phyloP scores from a whole-genome alignment of 129 eudicot species.

The Pseudognaphalium luteoalbum region DNA sequence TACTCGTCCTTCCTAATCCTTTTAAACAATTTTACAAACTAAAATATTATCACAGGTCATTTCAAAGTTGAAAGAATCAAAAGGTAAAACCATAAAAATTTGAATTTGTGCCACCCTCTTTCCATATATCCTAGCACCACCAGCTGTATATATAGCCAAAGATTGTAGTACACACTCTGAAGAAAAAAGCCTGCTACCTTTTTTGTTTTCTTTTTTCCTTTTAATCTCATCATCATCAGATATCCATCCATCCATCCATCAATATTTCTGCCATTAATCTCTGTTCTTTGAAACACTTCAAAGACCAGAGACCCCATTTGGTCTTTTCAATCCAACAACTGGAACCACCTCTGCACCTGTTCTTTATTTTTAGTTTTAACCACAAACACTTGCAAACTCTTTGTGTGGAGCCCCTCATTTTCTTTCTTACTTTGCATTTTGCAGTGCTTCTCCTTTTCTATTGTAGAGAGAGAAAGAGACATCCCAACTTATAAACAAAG shows the following conservation, averaged over 20 bases:
- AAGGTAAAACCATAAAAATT: slow-evolving; percentile 15
- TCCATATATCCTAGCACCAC: slow-evolving; percentile 28
- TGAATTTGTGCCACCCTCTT: slow-evolving; percentile 38
- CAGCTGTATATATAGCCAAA: slow-evolving; percentile 49
- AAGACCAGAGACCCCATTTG: slow-evolving; percentile 22
- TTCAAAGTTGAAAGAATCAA: neutral
- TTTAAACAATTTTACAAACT: too few relatives aligned
- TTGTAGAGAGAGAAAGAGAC: slow-evolving; percentile 27
- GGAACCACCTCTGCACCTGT: slow-evolving; percentile 8
- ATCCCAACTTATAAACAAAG: slow-evolving; percentile 12
- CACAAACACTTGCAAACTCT: slow-evolving; percentile 19
- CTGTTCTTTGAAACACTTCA: slow-evolving; percentile 27
- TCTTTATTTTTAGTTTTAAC: slow-evolving; percentile 18
- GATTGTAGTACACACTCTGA: slow-evolving; percentile 36
- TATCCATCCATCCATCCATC: neutral
- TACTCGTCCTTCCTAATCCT: too few relatives aligned
- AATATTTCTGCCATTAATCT: slow-evolving; percentile 28
- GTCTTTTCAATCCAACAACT: slow-evolving; percentile 29
- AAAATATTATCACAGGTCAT: too few relatives aligned
- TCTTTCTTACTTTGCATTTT: slow-evolving; percentile 9
- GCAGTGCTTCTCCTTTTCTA: slow-evolving; percentile 18
- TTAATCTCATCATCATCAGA: neutral
- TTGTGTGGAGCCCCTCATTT: slow-evolving; percentile 26
- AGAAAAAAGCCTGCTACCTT: slow-evolving; percentile 40
- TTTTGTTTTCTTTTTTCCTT: slow-evolving; percentile 38